Evolutionary conservation across 2,329 filamentous ascomycete genomes (phyloP), one percentile per base, ranked within the genome.

Genomic region (Clonostachys sp.): DNA sequence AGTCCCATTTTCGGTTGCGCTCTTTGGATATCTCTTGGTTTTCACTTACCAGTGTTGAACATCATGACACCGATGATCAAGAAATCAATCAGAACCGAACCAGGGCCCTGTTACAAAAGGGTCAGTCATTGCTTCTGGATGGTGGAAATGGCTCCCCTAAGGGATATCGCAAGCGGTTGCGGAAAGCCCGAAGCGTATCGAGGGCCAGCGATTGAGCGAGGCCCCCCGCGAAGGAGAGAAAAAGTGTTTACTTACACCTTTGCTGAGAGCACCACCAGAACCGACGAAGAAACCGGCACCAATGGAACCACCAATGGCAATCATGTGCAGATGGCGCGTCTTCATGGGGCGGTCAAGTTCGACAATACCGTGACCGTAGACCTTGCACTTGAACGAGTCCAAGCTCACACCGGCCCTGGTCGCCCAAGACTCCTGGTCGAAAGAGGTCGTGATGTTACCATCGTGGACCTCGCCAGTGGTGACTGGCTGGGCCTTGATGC

Each of bases 281-380:
- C 75, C 74, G 60, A 79, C 76, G 63, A 79, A 80, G 66, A 78
- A 75, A 67, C 75, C 75, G 59, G 75, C 74, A 60, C 75, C 75
- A 50, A 78, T 78, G 46, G 73, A 74, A 24, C 50, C 50, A 57
- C 74, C 76, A 48, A 81, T 78, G 55, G 75, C 75, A 61, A 80
- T 80, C 77, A 80, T 80, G 62, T 81, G 75, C 57, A 81, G 63
- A 62, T 81, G 78, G 55, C 78, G 73, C 40, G 66, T 64, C 65
- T 75, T 74, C 67, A 81, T 75, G 53, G 63, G 58, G 45, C 65
- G 63, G 50, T 72, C 66, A 7, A 73, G 61, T 53, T 71, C 65
- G 42, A 63, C 53, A 20, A 60, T 24, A 41, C 62, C 63, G 4
- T 12, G 41, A 45, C 63, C 63, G 55, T 65, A 67, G 50, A 62